These are phyloP conservation scores for Calamus simplicifolius DNA, from an alignment of 176 grass and related monocot genomes.

Conservation along the genomic window DNA sequence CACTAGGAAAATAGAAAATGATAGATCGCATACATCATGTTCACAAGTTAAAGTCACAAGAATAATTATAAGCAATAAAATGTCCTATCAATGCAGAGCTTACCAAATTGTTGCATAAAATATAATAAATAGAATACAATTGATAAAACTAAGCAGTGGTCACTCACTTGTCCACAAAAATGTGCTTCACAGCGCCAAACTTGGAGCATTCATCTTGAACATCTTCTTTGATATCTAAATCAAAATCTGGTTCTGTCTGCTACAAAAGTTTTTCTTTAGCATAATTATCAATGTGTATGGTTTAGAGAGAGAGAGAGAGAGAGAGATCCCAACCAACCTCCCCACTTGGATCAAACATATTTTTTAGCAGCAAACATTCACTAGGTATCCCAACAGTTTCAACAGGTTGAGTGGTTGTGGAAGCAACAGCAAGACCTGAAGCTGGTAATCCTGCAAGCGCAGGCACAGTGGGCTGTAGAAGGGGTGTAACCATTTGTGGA, in stretches of 20 bases:
- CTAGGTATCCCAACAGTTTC: conserved; percentile 38
- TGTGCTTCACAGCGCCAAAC: conserved; percentile 57
- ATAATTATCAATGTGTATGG: too few relatives aligned
- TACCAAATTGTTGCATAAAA: too few relatives aligned
- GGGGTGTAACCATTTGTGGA: conserved; percentile 32
- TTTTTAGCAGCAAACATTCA: conserved; percentile 90
- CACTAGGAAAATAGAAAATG: too few relatives aligned
- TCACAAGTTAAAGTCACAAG: too few relatives aligned
- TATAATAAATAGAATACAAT: background rate
- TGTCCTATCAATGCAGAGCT: too few relatives aligned
- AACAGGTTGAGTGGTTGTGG: conserved; percentile 18
- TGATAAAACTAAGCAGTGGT: background rate
- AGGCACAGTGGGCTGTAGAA: conserved; percentile 38
- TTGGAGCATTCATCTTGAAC: conserved; percentile 70
- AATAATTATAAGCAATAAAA: too few relatives aligned
- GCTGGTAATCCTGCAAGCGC: conserved; percentile 29
- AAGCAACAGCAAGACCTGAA: conserved; percentile 41
- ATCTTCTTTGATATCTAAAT: conserved; percentile 82
- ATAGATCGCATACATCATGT: too few relatives aligned
- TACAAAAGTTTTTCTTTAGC: conserved; percentile 9
- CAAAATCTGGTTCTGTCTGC: conserved; percentile 81
- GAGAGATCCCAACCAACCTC: conserved; percentile 42
- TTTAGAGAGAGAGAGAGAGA: background rate
- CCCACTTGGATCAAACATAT: conserved; percentile 84
- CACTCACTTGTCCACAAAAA: conserved; percentile 77